These are phyloP conservation scores for Penicillium polonicum DNA, from an alignment of 2,329 filamentous ascomycete genomes.

Conservation along the genomic window DNA sequence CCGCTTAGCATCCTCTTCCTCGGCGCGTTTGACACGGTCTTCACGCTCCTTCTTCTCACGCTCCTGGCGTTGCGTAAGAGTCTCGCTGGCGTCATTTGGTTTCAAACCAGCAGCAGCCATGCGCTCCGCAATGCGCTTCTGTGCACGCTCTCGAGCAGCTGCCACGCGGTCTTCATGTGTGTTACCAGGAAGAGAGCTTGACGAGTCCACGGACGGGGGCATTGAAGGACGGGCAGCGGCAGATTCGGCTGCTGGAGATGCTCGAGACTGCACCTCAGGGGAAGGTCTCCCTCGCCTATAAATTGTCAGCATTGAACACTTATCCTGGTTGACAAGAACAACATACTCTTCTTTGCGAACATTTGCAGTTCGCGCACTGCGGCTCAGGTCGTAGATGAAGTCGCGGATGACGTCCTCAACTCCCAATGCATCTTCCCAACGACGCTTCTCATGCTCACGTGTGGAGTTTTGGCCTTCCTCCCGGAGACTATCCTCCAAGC, in stretches of 20 bases:
- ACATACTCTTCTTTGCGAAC: conserved; percentile 62
- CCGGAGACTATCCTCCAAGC: conserved; percentile 84
- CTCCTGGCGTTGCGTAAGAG: conserved; percentile 77
- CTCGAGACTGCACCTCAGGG: conserved; percentile 48
- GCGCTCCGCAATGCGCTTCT: conserved; percentile 94
- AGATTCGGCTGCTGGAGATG: conserved; percentile 50
- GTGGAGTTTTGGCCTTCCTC: conserved; percentile 72
- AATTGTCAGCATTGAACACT: conserved; percentile 15
- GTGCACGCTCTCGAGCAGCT: conserved; percentile 95
- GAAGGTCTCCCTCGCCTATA: conserved; percentile 53
- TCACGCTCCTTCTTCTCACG: conserved; percentile 85
- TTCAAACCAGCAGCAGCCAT: conserved; percentile 91
- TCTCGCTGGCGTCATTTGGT: conserved; percentile 75
- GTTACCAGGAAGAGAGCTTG: conserved; percentile 78
- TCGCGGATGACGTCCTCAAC: conserved; percentile 97
- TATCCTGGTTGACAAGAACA: not conserved
- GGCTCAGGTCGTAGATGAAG: conserved; percentile 95
- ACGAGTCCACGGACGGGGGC: conserved; percentile 52
- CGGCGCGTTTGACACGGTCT: conserved; percentile 81
- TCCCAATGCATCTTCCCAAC: conserved; percentile 94
- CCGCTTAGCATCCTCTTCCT: conserved; percentile 87
- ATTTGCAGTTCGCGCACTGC: conserved; percentile 74
- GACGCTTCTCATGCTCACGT: conserved; percentile 83
- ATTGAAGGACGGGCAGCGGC: conserved; percentile 41
- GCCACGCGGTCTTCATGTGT: conserved; percentile 92